Conservation (phyloP, 2,329 filamentous ascomycete genomes). For the Taxawa tesnikishii region DNA sequence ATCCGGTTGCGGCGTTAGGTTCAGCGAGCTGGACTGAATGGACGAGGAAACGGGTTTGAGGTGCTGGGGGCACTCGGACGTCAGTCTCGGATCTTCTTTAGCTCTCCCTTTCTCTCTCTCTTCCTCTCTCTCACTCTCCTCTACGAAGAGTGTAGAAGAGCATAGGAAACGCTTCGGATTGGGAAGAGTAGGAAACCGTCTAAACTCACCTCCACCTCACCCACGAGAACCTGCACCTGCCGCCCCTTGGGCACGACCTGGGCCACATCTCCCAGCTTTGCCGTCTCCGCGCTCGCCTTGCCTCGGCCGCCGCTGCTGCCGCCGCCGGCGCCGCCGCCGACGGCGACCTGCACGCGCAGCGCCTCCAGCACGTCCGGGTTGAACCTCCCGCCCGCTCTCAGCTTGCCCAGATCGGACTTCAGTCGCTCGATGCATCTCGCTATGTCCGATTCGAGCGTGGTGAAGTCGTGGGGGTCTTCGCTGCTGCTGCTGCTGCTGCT, state of each 20-base stretch:
- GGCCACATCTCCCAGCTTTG: conserved; percentile 49
- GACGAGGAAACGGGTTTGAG: conserved; percentile 41
- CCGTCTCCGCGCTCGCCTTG: conserved; percentile 39
- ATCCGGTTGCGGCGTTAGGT: conserved; percentile 36
- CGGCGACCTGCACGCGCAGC: conserved; percentile 47
- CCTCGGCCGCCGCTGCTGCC: conserved; percentile 5
- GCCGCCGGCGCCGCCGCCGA: conserved; percentile 34
- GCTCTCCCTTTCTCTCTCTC: not conserved
- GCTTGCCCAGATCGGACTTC: conserved; percentile 48
- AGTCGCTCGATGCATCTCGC: conserved; percentile 42
- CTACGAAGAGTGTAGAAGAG: not conserved
- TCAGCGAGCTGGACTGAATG: conserved; percentile 40
- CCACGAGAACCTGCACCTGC: conserved; percentile 48
- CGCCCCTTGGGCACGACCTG: conserved; percentile 56
- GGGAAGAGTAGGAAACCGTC: too few species aligned
- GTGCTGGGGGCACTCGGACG: too few species aligned
- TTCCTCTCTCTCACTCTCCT: not conserved
- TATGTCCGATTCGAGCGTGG: conserved; percentile 43
- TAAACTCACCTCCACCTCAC: conserved; percentile 50
- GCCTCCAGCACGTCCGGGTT: conserved; percentile 50
- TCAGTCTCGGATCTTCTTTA: not conserved
- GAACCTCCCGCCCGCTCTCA: conserved; percentile 49
- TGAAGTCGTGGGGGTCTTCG: conserved; percentile 50
- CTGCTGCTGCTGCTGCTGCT: conserved; percentile 15
- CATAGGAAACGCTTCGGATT: too few species aligned